A percentile compares a stretch with the other conserved stretches of the same genome.
phyloP scores from a whole-genome alignment of 2,329 filamentous ascomycete species.

The Fusarium vanettenii region DNA sequence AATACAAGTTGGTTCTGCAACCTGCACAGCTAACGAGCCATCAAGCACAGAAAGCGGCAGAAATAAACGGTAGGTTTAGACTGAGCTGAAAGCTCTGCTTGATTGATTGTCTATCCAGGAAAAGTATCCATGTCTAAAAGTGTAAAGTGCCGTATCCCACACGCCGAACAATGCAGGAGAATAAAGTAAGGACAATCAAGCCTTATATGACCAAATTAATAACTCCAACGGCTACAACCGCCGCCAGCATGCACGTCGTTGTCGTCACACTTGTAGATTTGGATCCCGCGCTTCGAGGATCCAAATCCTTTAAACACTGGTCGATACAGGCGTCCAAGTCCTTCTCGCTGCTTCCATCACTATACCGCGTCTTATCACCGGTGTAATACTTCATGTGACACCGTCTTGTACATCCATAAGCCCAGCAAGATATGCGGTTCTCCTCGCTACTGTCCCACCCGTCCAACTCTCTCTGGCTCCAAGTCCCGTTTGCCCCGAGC shows the following conservation, averaged over 20 bases:
- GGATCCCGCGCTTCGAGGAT: constrained; percentile 10
- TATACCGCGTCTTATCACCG: constrained; percentile 14
- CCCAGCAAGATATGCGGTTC: constrained; percentile 33
- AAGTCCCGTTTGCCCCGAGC: constrained; percentile 36
- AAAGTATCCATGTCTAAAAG: not conserved
- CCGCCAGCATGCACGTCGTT: not conserved
- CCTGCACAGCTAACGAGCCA: too few relatives aligned
- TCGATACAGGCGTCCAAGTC: constrained; percentile 26
- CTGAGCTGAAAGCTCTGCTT: not conserved
- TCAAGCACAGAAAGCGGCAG: not conserved
- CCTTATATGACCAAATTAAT: not conserved
- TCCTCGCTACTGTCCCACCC: constrained; percentile 26
- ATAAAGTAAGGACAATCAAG: not conserved
- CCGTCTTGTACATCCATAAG: constrained; percentile 31
- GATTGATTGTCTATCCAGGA: not conserved
- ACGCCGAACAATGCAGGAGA: not conserved
- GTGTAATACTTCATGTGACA: constrained; percentile 36
- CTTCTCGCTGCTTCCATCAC: constrained; percentile 19
- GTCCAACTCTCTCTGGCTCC: constrained; percentile 38
- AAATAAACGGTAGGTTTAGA: not conserved
- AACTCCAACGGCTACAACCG: not conserved
- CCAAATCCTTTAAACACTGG: constrained; percentile 31
- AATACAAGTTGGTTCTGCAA: not conserved
- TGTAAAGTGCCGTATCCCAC: not conserved
- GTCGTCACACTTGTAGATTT: not conserved